Evolutionary conservation across 2,329 filamentous ascomycete species (phyloP), one percentile per base, ranked within the genome.

Genomic region (Verticillium tricorpus): DNA sequence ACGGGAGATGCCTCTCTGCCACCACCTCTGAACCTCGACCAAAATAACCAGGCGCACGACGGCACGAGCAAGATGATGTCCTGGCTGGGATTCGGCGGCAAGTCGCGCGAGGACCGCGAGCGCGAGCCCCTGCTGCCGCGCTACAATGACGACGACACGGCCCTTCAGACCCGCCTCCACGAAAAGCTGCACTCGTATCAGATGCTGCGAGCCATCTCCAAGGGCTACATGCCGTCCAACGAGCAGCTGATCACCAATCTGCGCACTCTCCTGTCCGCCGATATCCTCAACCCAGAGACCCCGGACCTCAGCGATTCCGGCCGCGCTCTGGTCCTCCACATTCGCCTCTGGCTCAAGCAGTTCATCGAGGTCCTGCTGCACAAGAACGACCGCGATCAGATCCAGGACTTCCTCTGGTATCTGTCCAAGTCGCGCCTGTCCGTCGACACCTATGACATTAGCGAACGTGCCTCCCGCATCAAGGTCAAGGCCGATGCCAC

Each of bases 111-210:
- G 68, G 81, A 79, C 60, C 82, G 82, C 62, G 91, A 94, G 71
- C 89, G 86, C 59, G 82, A 93, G 70, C 93, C 93, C 65, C 82
- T 97, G 61, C 86, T 97, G 57, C 91, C 93, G 62, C 89, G 88
- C 69, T 95, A 95, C 80, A 82, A 87, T 69, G 89, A 96, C 74
- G 91, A 95, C 69, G 45, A 52, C 12, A 96, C 93, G 1, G 78
- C 82, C 35, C 79, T 93, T 60, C 91, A 97, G 82, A 83, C 87
- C 57, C 82, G 87, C 69, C 83, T 96, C 62, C 91, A 94, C 71
- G 88, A 94, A 74, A 97, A 97, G 81, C 84, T 98, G 64, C 94
- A 97, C 77, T 89, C 89, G 31, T 97, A 97, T 72, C 92, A 97
- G 80, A 96, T 97, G 89, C 73, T 93, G 32, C 85, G 91, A 60